These are phyloP conservation scores for Heracleum sosnowskyi DNA, from an alignment of 129 eudicot species.

Conservation along the genomic window DNA sequence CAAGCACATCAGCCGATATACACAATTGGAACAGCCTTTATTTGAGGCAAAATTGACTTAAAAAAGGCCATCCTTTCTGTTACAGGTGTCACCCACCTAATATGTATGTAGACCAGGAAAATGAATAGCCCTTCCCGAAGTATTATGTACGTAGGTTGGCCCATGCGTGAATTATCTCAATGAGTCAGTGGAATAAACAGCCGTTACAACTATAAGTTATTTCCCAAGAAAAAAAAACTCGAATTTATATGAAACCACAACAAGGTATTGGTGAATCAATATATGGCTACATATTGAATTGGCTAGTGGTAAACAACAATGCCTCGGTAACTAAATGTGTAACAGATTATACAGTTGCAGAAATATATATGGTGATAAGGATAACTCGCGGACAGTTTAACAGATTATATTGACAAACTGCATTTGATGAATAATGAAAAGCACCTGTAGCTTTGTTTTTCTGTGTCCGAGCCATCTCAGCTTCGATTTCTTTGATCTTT, in stretches of 20 bases:
- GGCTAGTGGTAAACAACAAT: neutral
- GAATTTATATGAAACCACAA: neutral
- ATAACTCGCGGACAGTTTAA: neutral
- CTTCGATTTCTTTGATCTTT: conserved; percentile 91
- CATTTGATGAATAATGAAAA: neutral
- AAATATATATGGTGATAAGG: neutral
- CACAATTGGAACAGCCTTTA: neutral
- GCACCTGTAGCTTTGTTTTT: conserved; percentile 96
- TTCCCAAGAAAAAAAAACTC: neutral
- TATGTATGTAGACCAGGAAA: neutral
- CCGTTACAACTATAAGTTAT: neutral
- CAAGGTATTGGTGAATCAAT: neutral
- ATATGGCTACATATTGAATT: neutral
- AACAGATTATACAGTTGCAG: neutral
- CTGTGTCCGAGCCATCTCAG: conserved; percentile 99
- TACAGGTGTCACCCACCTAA: neutral
- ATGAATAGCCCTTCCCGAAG: neutral
- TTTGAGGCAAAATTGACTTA: neutral
- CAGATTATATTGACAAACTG: neutral
- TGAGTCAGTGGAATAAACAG: neutral
- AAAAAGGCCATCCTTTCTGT: neutral
- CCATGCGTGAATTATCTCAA: neutral
- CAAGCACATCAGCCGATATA: neutral
- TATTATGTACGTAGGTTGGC: neutral
- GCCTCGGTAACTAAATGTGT: neutral